phyloP scores from a whole-genome alignment of 495 filamentous ascomycete species.

The Penicillium soppii region DNA sequence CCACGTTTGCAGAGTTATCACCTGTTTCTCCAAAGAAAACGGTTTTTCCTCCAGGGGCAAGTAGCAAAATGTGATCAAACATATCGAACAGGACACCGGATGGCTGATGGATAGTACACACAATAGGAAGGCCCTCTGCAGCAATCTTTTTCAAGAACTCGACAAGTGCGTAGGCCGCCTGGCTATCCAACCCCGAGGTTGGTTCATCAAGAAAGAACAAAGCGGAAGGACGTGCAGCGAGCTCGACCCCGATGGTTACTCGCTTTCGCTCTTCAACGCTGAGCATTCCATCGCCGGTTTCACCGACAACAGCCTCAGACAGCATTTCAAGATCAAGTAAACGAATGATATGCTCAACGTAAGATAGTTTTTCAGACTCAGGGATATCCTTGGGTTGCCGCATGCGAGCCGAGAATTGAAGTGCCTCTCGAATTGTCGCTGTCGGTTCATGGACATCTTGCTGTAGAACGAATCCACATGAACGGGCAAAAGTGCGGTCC shows the following conservation, averaged over 20 bases:
- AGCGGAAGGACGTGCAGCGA: slow-evolving; percentile 63
- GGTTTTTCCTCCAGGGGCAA: slow-evolving; percentile 67
- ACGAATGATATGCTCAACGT: slow-evolving; percentile 33
- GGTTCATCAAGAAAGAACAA: not conserved
- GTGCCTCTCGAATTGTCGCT: slow-evolving; percentile 46
- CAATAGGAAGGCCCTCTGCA: slow-evolving; percentile 73
- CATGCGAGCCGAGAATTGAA: slow-evolving; percentile 48
- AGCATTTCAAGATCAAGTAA: slow-evolving; percentile 29
- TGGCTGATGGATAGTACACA: slow-evolving; percentile 87
- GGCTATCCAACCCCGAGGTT: slow-evolving; percentile 74
- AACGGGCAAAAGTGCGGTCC: slow-evolving; percentile 29
- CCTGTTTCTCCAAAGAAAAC: slow-evolving; percentile 65
- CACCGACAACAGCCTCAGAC: slow-evolving; percentile 34
- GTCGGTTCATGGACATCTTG: slow-evolving; percentile 63
- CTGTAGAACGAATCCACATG: slow-evolving; percentile 68
- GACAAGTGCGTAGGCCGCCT: slow-evolving; percentile 77
- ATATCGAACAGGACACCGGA: slow-evolving; percentile 81
- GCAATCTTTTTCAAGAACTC: slow-evolving; percentile 72
- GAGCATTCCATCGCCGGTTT: slow-evolving; percentile 23
- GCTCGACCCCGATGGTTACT: slow-evolving; percentile 73
- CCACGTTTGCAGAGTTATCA: not conserved
- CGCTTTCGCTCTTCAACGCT: slow-evolving; percentile 44
- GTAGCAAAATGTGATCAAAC: slow-evolving; percentile 78
- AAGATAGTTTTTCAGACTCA: slow-evolving; percentile 32
- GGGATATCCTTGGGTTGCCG: slow-evolving; percentile 35